These are phyloP conservation scores for Diplodia corticola DNA, from an alignment of 2,329 filamentous ascomycete genomes.

Conservation along the genomic window DNA sequence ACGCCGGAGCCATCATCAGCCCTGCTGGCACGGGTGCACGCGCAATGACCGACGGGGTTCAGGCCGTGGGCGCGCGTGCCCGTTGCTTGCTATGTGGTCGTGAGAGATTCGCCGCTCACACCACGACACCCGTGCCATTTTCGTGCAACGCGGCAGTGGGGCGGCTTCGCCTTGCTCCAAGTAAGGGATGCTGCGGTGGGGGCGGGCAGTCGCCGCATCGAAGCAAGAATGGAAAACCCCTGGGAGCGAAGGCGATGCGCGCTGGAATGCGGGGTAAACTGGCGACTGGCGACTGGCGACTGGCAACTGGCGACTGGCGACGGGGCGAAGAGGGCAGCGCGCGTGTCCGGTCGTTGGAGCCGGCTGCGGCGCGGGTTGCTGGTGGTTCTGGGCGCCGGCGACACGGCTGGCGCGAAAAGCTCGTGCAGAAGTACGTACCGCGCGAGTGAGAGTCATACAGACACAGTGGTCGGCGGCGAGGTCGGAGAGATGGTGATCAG, in stretches of 20 bases:
- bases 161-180: neutral
- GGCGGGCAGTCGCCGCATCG: neutral
- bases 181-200: conserved; percentile 7
- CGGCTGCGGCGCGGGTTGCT: neutral
- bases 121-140: conserved; percentile 16
- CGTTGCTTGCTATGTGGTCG: neutral
- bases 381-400: neutral
- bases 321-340: too few relatives aligned
- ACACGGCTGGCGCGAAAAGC: neutral
- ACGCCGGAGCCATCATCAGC: conserved; percentile 11
- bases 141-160: conserved; percentile 4
- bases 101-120: conserved; percentile 16
- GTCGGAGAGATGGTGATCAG: conserved; percentile 8
- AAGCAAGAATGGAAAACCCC: neutral
- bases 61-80: conserved; percentile 19
- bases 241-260: neutral
- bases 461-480: neutral
- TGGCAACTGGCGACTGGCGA: too few relatives aligned
- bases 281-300: too few relatives aligned
- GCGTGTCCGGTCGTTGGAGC: neutral
- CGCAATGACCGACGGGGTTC: neutral
- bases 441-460: neutral
- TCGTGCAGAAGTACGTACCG: neutral
- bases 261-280: conserved; percentile 15
- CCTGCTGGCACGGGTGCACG: conserved; percentile 3